A percentile compares a stretch with the other conserved stretches of the same genome.
Evolutionary conservation across 78 protist species (phyloP).

Genomic region (Dictyostelium capitatum): DNA sequence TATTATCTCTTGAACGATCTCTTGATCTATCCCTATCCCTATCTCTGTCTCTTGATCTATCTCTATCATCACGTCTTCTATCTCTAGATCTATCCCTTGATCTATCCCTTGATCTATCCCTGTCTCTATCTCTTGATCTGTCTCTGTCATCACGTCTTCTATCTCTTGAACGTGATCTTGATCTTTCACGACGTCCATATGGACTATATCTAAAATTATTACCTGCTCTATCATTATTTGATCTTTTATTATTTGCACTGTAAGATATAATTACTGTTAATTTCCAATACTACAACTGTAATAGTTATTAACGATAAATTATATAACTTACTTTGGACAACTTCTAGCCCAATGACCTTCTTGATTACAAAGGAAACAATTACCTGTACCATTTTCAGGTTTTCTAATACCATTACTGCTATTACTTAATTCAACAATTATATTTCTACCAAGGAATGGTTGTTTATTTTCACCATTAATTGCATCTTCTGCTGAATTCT

Average conservation of each 20-base stretch:
- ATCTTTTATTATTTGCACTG: not conserved
- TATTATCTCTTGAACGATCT: not conserved
- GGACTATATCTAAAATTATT: conserved; percentile 13
- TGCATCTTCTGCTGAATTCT: conserved; percentile 48
- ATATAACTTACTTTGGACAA: conserved; percentile 27
- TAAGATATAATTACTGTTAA: not conserved
- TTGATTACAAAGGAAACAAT: conserved; percentile 53
- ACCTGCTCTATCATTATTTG: not conserved
- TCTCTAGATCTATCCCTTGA: conserved; percentile 11
- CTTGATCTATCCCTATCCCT: not conserved
- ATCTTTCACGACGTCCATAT: conserved; percentile 21
- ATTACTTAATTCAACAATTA: conserved; percentile 46
- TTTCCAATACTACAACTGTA: no score
- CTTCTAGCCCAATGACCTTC: conserved; percentile 77
- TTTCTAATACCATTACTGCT: conserved; percentile 11
- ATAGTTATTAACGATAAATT: no score
- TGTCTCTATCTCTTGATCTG: conserved; percentile 23
- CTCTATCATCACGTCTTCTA: not conserved
- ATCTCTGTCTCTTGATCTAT: not conserved
- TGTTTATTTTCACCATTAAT: conserved; percentile 10
- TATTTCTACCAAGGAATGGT: conserved; percentile 42
- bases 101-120: conserved; percentile 5
- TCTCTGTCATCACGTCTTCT: conserved; percentile 19
- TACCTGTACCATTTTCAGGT: conserved; percentile 54
- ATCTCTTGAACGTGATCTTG: conserved; percentile 29